These are phyloP conservation scores for Kwoniella shivajii DNA, from an alignment of 1,284 basidiomycete species.

Conservation along the genomic window DNA sequence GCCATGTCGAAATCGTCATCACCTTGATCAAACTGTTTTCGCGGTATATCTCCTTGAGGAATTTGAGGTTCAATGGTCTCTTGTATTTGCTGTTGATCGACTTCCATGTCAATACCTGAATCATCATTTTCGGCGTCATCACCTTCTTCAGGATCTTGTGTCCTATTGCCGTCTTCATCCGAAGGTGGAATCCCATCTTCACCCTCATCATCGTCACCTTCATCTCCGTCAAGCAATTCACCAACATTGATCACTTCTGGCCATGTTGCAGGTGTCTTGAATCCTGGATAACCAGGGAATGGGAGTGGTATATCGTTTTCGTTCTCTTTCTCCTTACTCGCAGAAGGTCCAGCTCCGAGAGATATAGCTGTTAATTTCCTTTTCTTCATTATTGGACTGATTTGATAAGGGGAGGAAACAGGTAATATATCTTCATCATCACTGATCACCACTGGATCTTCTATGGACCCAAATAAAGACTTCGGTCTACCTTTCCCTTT, in stretches of 20 bases:
- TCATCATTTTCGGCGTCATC: constrained; percentile 21
- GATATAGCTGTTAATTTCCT: constrained; percentile 1
- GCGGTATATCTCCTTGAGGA: neutral
- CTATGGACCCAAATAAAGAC: constrained; percentile 3
- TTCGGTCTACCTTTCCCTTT: constrained; percentile 8
- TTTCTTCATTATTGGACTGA: constrained; percentile 1
- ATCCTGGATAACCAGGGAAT: constrained; percentile 26
- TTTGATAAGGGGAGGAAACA: neutral
- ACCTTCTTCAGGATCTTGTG: constrained; percentile 23
- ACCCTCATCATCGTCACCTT: constrained; percentile 21
- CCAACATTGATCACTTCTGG: constrained; percentile 40
- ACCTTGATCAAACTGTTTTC: neutral
- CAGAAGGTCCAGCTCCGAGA: constrained; percentile 2
- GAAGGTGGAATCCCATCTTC: constrained; percentile 19
- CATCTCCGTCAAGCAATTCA: constrained; percentile 2
- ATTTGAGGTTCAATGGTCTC: constrained; percentile 2
- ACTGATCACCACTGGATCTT: constrained; percentile 24
- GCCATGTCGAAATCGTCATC: constrained; percentile 10
- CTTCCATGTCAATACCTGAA: constrained; percentile 14
- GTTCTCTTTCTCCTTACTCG: no score
- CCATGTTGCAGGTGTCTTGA: constrained; percentile 34
- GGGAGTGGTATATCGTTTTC: constrained; percentile 9
- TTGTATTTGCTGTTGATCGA: constrained; percentile 17
- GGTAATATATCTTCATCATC: constrained; percentile 17
- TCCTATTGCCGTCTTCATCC: constrained; percentile 19